Percentiles rank a stretch among this genome's conserved stretches.
phyloP scores from a whole-genome alignment of 176 grass and related monocot species.

The Triticum aestivum region DNA sequence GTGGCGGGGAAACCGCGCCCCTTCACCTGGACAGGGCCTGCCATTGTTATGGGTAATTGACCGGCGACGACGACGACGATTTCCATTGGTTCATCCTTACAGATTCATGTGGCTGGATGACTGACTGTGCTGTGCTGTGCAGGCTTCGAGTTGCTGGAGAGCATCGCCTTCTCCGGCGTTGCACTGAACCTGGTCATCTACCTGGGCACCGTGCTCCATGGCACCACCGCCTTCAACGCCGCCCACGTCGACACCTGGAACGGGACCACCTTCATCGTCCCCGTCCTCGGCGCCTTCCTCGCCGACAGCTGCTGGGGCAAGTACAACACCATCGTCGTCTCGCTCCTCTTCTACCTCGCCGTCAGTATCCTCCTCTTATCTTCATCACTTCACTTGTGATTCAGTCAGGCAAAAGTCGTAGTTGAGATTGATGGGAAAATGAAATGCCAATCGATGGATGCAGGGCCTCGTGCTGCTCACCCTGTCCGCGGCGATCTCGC shows the following conservation, averaged over 20 bases:
- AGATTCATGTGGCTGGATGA: neutral
- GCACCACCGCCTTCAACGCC: slow-evolving; percentile 58
- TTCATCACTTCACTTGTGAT: neutral
- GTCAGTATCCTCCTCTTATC: slow-evolving; percentile 25
- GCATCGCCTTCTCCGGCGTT: slow-evolving; percentile 61
- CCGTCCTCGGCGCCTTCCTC: slow-evolving; percentile 64
- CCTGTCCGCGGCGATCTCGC: slow-evolving; percentile 43
- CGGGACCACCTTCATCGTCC: slow-evolving; percentile 73
- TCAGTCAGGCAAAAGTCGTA: neutral
- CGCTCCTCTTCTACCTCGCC: slow-evolving; percentile 60
- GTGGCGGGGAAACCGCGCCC: neutral
- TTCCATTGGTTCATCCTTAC: neutral
- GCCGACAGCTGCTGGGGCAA: slow-evolving; percentile 76
- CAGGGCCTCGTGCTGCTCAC: slow-evolving; percentile 71
- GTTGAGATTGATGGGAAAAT: neutral
- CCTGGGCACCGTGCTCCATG: slow-evolving; percentile 66
- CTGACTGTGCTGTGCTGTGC: neutral
- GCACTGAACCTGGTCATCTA: slow-evolving; percentile 74
- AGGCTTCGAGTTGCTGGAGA: slow-evolving; percentile 70
- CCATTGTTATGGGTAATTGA: slow-evolving; percentile 34
- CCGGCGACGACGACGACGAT: too few relatives aligned
- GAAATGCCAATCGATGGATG: neutral
- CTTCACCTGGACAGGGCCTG: slow-evolving; percentile 33
- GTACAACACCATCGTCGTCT: slow-evolving; percentile 53
- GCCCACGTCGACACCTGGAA: slow-evolving; percentile 72